Evolutionary conservation across 257 asterid species (phyloP).

Genomic region (Jacaranda copaia): DNA sequence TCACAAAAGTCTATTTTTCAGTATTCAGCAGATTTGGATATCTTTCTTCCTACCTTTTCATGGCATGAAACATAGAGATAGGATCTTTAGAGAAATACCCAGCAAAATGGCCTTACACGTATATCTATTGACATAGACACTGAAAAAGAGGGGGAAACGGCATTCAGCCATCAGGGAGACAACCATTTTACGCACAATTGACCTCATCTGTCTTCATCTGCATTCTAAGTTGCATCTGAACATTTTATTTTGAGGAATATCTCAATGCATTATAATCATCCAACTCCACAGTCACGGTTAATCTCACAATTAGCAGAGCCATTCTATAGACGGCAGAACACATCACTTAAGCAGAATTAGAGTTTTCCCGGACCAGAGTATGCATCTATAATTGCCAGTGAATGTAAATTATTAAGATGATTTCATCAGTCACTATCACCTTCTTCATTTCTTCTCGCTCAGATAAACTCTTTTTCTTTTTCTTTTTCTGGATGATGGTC

Average conservation of each 20-base stretch:
- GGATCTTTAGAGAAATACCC: neutral
- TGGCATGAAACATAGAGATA: conserved; percentile 5
- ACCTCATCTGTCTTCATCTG: no score
- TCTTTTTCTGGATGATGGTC: neutral
- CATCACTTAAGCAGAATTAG: neutral
- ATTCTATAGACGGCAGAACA: neutral
- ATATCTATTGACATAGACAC: conserved; percentile 2
- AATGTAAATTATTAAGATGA: conserved; percentile 3
- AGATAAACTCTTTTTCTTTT: neutral
- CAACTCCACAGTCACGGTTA: neutral
- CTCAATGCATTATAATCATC: neutral
- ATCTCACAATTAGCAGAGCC: conserved; percentile 22
- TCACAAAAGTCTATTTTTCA: conserved; percentile 22
- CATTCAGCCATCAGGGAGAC: no score
- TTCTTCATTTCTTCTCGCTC: neutral
- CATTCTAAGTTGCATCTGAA: neutral
- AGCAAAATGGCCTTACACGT: neutral
- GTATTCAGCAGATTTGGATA: conserved; percentile 10
- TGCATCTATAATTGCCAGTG: neutral
- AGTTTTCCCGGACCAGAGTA: neutral
- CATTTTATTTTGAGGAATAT: neutral
- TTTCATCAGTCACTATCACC: conserved; percentile 15
- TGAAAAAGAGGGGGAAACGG: no score
- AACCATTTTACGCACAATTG: no score
- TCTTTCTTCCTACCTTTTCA: conserved; percentile 18